These are phyloP conservation scores for Plasmodium reichenowi DNA, from an alignment of 169 alveolate species.

Conservation along the genomic window DNA sequence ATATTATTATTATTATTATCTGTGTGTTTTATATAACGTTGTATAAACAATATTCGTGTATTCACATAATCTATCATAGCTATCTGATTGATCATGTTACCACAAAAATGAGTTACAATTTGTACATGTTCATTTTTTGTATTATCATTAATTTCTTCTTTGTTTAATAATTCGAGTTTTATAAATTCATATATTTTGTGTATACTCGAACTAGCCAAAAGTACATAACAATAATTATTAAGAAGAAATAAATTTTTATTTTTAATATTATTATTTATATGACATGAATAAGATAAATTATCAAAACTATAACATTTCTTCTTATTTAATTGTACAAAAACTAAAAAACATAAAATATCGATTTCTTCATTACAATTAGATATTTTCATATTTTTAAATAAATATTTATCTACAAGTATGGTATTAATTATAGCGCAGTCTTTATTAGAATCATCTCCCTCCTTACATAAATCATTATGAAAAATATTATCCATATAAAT, in stretches of 20 bases:
- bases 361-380: slow-evolving; percentile 39
- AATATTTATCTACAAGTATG: slow-evolving; percentile 24
- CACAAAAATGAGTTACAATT: slow-evolving; percentile 74
- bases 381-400: slow-evolving; percentile 40
- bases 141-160: slow-evolving; percentile 36
- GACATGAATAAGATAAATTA: slow-evolving; percentile 75
- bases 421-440: slow-evolving; percentile 56
- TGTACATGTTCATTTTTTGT: slow-evolving; percentile 45
- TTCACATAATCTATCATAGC: slow-evolving; percentile 63
- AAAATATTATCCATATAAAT: too few species aligned
- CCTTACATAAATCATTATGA: slow-evolving; percentile 1
- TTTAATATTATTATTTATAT: slow-evolving; percentile 30
- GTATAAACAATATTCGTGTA: slow-evolving; percentile 52
- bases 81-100: slow-evolving; percentile 58
- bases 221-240: slow-evolving; percentile 51
- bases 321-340: slow-evolving; percentile 69
- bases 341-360: slow-evolving; percentile 42
- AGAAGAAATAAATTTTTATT: slow-evolving; percentile 17
- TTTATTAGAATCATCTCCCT: slow-evolving; percentile 2
- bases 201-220: slow-evolving; percentile 68
- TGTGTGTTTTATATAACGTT: slow-evolving; percentile 30
- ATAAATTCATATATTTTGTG: slow-evolving; percentile 39
- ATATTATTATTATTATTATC: not conserved
- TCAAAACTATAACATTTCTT: slow-evolving; percentile 62
- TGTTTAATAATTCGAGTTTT: slow-evolving; percentile 12